Evolutionary conservation across 768 basidiomycete genomes (phyloP), one percentile per base, ranked within the genome.

Genomic region (Tulasnella sp.): DNA sequence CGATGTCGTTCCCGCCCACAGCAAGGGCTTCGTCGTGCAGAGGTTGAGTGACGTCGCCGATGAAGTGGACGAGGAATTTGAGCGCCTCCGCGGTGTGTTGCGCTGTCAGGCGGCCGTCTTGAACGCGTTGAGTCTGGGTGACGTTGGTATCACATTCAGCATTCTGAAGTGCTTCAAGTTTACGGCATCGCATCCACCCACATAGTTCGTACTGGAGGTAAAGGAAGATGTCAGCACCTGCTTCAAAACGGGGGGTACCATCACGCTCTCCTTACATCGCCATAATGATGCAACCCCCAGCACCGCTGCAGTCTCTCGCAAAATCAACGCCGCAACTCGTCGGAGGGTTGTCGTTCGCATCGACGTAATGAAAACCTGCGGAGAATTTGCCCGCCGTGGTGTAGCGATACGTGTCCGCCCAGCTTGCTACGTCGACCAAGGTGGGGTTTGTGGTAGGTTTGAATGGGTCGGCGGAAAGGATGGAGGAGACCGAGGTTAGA

Each of bases 11-110:
- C 2, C 80, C 80, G 12, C 80, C 80, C 21, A 42, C 40, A 1
- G 76, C 79, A 34, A 80, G 71, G 10, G 48, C 74, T 62, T 81
- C 79, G 75, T 58, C 56, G 79, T 81, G 80, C 21, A 81, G 58
- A 7, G 80, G 80, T 52, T 81, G 80, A 18, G 77, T 75, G 62
- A 81, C 40, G 71, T 81, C 80, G 38, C 79, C 80, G 21, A 81
- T 27, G 78, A 81, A 80, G 71, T 81, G 80, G 3, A 78, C 71
- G 24, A 80, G 75, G 62, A 80, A 80, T 40, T 76, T 79, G 74
- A 81, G 74, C 24, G 75, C 56, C n/a, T 80, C 56, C 38, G 73
- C 79, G 31, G 40, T 42, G 38, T 81, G 36, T 24, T 46, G 31
- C 0, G 46, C 68, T 62, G 44, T 71, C 27, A 74, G 31, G 24